phyloP scores from a whole-genome alignment of 306 rosid genomes.

The Cucurbita pepo region DNA sequence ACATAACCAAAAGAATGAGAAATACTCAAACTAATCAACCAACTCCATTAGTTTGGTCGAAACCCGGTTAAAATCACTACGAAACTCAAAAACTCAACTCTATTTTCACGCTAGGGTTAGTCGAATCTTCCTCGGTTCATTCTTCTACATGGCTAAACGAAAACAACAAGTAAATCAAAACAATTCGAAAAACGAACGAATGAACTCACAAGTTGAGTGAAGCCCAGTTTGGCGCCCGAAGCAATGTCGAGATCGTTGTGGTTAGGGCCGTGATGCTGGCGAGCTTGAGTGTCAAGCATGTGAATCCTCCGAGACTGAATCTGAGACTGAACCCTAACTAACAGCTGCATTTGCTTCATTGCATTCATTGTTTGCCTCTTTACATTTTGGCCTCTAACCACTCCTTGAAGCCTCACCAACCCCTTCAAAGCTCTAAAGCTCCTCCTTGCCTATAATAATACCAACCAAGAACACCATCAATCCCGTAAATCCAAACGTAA shows the following conservation, averaged over 20 bases:
- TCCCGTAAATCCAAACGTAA: neutral
- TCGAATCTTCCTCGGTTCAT: neutral
- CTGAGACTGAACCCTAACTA: conserved; percentile 90
- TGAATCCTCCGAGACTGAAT: conserved; percentile 89
- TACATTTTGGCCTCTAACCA: conserved; percentile 91
- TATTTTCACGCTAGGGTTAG: neutral
- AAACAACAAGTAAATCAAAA: neutral
- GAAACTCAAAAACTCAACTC: neutral
- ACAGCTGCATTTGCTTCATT: conserved; percentile 92
- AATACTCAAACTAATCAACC: too few relatives aligned
- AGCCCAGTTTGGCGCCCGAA: conserved; percentile 51
- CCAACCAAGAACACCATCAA: neutral
- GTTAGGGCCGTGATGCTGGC: conserved; percentile 32
- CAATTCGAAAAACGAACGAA: neutral
- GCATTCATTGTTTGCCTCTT: conserved; percentile 90
- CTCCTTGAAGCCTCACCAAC: conserved; percentile 94
- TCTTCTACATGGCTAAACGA: neutral
- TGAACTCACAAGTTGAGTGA: conserved; percentile 46
- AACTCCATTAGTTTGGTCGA: too few relatives aligned
- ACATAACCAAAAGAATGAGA: too few relatives aligned
- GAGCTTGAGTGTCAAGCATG: conserved; percentile 76
- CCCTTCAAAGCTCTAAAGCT: conserved; percentile 92
- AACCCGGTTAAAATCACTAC: neutral
- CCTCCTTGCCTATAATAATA: conserved; percentile 57
- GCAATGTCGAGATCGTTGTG: conserved; percentile 46